phyloP scores from a whole-genome alignment of 345 rosid genomes.

The Stellera chamaejasme region DNA sequence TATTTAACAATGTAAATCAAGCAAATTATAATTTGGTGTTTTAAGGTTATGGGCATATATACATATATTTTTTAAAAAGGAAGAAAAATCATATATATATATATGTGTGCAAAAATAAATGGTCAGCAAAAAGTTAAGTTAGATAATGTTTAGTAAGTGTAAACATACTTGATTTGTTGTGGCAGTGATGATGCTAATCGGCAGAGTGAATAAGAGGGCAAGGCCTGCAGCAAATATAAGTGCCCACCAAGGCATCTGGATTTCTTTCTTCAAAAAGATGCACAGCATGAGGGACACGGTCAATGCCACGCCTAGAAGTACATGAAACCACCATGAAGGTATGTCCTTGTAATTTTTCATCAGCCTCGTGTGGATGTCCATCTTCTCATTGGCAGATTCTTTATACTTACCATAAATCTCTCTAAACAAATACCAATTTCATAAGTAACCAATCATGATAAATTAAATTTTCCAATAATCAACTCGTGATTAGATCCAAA shows the following conservation, averaged over 20 bases:
- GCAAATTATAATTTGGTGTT: no score
- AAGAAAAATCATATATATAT: no score
- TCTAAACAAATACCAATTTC: constrained; percentile 7
- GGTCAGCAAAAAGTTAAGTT: no score
- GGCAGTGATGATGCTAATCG: constrained; percentile 37
- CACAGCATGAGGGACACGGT: constrained; percentile 21
- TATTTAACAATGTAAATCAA: no score
- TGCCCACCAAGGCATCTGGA: constrained; percentile 50
- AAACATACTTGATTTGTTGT: constrained; percentile 38
- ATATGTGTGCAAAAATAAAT: no score
- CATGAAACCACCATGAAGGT: constrained; percentile 40
- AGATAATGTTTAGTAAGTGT: no score
- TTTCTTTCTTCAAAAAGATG: constrained; percentile 26
- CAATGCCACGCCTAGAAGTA: constrained; percentile 22
- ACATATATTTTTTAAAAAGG: no score
- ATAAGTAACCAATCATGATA: background rate
- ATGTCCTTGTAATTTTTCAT: constrained; percentile 32
- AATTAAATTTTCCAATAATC: no score
- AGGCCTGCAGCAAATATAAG: constrained; percentile 33
- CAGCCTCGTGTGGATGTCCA: constrained; percentile 33
- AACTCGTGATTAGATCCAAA: no score
- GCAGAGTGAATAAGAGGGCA: constrained; percentile 38
- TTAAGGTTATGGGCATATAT: no score
- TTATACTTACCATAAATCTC: constrained; percentile 27
- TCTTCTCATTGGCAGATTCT: constrained; percentile 26